Percentiles rank a stretch among this genome's conserved stretches.
These are phyloP conservation scores for Fusarium sp. DNA, from an alignment of 2,329 filamentous ascomycete species.

Conservation along the genomic window DNA sequence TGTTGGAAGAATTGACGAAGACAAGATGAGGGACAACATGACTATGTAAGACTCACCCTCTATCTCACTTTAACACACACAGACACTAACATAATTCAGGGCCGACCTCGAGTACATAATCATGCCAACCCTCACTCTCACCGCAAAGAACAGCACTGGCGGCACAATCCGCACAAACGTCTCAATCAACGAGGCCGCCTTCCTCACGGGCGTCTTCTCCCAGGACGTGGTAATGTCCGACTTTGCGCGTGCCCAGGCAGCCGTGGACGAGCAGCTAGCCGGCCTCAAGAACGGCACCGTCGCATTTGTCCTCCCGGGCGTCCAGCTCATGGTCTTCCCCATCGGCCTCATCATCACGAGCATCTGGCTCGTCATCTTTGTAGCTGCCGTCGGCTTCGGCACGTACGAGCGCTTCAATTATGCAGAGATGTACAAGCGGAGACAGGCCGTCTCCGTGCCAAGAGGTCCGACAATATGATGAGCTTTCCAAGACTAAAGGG, in stretches of 20 bases:
- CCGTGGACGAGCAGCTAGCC: slow-evolving; percentile 57
- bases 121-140: slow-evolving; percentile 72
- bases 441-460: slow-evolving; percentile 30
- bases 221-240: slow-evolving; percentile 62
- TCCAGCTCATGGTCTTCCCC: slow-evolving; percentile 72
- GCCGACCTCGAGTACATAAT: slow-evolving; percentile 67
- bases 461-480: slow-evolving; percentile 25
- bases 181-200: slow-evolving; percentile 73
- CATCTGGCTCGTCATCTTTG: slow-evolving; percentile 66
- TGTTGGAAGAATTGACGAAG: slow-evolving; percentile 70
- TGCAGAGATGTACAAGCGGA: slow-evolving; percentile 66
- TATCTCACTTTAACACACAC: slow-evolving; percentile 21
- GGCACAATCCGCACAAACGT: slow-evolving; percentile 67
- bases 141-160: slow-evolving; percentile 62
- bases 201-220: slow-evolving; percentile 75
- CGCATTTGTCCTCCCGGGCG: slow-evolving; percentile 74
- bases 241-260: slow-evolving; percentile 57
- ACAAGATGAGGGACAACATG: slow-evolving; percentile 62
- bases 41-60: slow-evolving; percentile 62
- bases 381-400: slow-evolving; percentile 67
- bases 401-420: slow-evolving; percentile 72
- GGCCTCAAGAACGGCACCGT: slow-evolving; percentile 60
- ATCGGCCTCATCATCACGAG: slow-evolving; percentile 72
- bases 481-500: background rate
- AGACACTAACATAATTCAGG: slow-evolving; percentile 49